phyloP scores from a whole-genome alignment of 1,284 basidiomycete species.

The Cutaneotrichosporon sp. region DNA sequence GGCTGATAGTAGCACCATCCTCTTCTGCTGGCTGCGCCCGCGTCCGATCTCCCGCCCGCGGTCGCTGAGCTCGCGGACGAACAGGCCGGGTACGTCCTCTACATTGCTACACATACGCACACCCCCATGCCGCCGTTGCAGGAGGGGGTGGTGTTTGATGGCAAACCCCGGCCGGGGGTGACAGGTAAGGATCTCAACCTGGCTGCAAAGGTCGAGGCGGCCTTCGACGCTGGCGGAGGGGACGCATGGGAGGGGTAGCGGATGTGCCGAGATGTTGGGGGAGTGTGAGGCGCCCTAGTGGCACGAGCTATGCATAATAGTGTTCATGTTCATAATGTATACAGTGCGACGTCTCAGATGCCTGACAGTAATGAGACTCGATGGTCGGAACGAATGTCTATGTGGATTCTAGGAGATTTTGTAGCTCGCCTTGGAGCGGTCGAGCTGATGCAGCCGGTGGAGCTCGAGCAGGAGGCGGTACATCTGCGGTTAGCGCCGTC shows the following conservation, averaged over 20 bases:
- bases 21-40: slow-evolving; percentile 25
- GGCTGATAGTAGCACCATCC: slow-evolving; percentile 38
- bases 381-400: too few species aligned
- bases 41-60: slow-evolving; percentile 18
- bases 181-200: slow-evolving; percentile 39
- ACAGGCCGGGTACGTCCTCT: slow-evolving; percentile 27
- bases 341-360: neutral
- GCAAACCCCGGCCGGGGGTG: slow-evolving; percentile 34
- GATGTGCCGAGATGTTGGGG: too few species aligned
- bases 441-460: slow-evolving; percentile 36
- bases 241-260: too few species aligned
- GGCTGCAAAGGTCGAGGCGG: slow-evolving; percentile 31
- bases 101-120: slow-evolving; percentile 40
- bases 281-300: too few species aligned
- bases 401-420: neutral
- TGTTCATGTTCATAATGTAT: neutral
- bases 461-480: slow-evolving; percentile 46
- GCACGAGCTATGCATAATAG: neutral
- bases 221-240: neutral
- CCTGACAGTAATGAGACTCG: too few species aligned
- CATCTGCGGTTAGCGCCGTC: slow-evolving; percentile 24
- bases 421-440: slow-evolving; percentile 34
- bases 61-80: neutral
- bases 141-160: slow-evolving; percentile 11
- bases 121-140: slow-evolving; percentile 34